A percentile compares a stretch with the other conserved stretches of the same genome.
Evolutionary conservation across 108 stramenopile species (phyloP).

Genomic region (Conticribra guillardii): DNA sequence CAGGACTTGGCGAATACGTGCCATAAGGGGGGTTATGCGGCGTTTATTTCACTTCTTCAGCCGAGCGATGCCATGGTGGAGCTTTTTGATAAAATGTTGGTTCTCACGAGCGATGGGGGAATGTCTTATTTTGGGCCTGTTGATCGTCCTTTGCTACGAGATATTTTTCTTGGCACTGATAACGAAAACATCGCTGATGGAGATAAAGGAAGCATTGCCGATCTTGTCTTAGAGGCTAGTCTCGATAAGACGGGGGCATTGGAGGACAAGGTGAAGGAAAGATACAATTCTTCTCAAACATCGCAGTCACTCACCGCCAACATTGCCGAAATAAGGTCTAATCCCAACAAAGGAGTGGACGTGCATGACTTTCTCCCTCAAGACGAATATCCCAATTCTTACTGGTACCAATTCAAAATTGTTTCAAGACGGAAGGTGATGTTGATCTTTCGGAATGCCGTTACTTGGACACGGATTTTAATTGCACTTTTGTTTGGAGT

Average conservation of each 20-base stretch:
- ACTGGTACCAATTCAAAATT: conserved; percentile 24
- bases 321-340: background rate
- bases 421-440: conserved; percentile 33
- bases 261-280: conserved; percentile 1
- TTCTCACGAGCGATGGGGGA: conserved; percentile 32
- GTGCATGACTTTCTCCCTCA: conserved; percentile 19
- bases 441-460: conserved; percentile 46
- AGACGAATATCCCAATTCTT: conserved; percentile 17
- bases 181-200: background rate
- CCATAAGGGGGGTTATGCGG: conserved; percentile 7
- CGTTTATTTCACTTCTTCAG: conserved; percentile 41
- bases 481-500: conserved; percentile 52
- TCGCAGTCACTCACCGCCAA: conserved; percentile 4
- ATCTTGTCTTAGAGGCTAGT: conserved; percentile 19
- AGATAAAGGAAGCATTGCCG: conserved; percentile 30
- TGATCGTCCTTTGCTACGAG: conserved; percentile 24
- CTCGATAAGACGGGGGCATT: conserved; percentile 1
- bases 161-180: conserved; percentile 30
- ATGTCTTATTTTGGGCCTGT: conserved; percentile 50
- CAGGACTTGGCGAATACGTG: conserved; percentile 25
- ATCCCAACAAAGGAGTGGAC: conserved; percentile 4
- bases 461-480: conserved; percentile 46
- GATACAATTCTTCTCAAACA: background rate
- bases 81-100: conserved; percentile 43
- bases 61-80: conserved; percentile 49